Base-by-base conservation (phyloP, 1,139 yeast species). In the Pneumocystis jirovecii region DNA sequence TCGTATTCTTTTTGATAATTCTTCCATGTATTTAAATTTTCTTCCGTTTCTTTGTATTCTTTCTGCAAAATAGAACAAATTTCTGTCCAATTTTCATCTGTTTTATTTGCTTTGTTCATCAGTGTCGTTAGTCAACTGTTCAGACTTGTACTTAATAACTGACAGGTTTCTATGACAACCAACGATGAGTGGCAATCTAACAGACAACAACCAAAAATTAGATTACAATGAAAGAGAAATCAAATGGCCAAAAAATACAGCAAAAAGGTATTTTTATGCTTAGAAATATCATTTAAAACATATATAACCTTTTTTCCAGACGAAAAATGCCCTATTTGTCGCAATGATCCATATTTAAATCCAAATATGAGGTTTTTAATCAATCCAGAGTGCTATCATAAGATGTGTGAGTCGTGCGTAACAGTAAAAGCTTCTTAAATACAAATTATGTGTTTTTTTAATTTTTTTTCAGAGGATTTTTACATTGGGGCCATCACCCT, bases 381-480 rank as follows among this genome's bases (percentile, higher is more conserved):
- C 68, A 93, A 93, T 72, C 96, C 97, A 0, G 98, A 93, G 74
- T 93, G 99, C 76, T 93, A 95, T 74, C 99, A 93, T 74, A 91
- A 89, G 79, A 93, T 93, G 75, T 93, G 98, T 77, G 96, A 89
- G 73, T 86, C 96, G 2, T 93, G 98, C 97, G 90, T 61, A 97
- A 91, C 75, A 81, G 97, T 70, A 89, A 93, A 66, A 62, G 56
- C 42, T 62, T 65, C 0, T 63, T 57, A 29, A 31, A 21, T 37
- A 19, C 4, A 19, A 17, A 1, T 31, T n/a, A 29, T 34, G 21
- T 34, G 29, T 19, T 19, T 44, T 39, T n/a, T 15, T 10, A 15
- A 56, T 35, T 39, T 31, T 31, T 31, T 37, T 29, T 37, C 15
- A 66, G 39, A 35, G 68, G 8, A 66, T 67, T 25, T 93, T 89